Percentiles rank a stretch among this genome's conserved stretches.
Conservation (phyloP, 228 moss, liverwort and hornwort species). For the Sphagnum magellanicum region DNA sequence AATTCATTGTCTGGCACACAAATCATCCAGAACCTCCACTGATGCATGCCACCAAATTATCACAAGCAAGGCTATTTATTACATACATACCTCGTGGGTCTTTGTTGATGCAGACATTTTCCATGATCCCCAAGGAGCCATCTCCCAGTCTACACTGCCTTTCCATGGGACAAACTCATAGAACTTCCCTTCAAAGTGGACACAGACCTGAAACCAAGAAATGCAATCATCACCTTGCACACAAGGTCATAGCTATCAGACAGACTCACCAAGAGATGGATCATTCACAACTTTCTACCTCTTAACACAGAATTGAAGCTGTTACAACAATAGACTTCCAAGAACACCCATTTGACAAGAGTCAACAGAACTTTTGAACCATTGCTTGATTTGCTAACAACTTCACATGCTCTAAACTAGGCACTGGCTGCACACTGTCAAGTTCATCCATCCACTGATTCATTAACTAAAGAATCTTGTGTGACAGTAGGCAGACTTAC, state of each 20-base stretch:
- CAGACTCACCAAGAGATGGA: not conserved
- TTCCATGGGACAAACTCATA: conserved; percentile 93
- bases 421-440: too few relatives aligned
- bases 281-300: not conserved
- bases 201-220: conserved; percentile 35
- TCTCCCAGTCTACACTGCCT: conserved; percentile 80
- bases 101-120: conserved; percentile 59
- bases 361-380: too few relatives aligned
- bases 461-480: too few relatives aligned
- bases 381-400: too few relatives aligned
- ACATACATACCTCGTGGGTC: conserved; percentile 28
- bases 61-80: too few relatives aligned
- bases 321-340: not conserved
- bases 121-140: conserved; percentile 96
- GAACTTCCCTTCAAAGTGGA: conserved; percentile 69
- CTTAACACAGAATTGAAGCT: not conserved
- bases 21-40: too few relatives aligned
- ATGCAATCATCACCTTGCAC: too few relatives aligned
- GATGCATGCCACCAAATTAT: too few relatives aligned
- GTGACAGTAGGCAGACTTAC: conserved; percentile 9
- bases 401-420: too few relatives aligned
- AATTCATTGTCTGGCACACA: too few relatives aligned
- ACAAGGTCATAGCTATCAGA: not conserved
- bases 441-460: too few relatives aligned
- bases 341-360: not conserved